These are phyloP conservation scores for Boletus sp. DNA, from an alignment of 768 basidiomycete genomes.

Conservation along the genomic window DNA sequence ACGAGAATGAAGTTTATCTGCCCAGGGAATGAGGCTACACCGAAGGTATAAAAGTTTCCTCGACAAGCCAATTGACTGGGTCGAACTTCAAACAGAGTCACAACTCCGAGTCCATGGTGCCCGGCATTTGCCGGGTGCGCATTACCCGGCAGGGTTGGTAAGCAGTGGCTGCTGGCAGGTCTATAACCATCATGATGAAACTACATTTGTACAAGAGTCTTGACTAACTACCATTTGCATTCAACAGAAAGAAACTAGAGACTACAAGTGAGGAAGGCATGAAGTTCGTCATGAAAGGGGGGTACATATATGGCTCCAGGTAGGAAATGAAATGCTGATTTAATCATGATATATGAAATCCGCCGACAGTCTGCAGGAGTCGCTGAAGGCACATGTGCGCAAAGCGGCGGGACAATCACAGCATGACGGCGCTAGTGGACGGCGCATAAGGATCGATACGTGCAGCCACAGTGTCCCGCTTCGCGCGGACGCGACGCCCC, in stretches of 20 bases:
- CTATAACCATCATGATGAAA: neutral
- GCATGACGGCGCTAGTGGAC: slow-evolving; percentile 10
- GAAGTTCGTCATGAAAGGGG: neutral
- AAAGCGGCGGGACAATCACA: neutral
- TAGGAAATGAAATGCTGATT: neutral
- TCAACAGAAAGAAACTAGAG: neutral
- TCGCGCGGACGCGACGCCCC: neutral
- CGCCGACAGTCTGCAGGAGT: neutral
- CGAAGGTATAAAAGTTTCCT: slow-evolving; percentile 12
- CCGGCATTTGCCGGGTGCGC: neutral
- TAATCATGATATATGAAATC: neutral
- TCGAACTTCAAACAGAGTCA: neutral
- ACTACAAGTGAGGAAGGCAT: neutral
- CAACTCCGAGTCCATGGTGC: too few relatives aligned
- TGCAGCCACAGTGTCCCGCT: neutral
- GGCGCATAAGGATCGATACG: slow-evolving; percentile 8
- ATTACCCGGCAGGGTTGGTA: neutral
- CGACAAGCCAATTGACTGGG: slow-evolving; percentile 33
- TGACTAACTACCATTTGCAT: neutral
- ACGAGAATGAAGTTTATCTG: slow-evolving; percentile 21
- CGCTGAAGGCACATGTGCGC: neutral
- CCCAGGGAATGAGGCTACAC: slow-evolving; percentile 36
- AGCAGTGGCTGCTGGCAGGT: neutral
- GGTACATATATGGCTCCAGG: too few relatives aligned
- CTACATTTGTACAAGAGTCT: neutral